Percentiles rank a stretch among this genome's conserved stretches.
phyloP scores from a whole-genome alignment of 2,329 filamentous ascomycete genomes.

The Neofusicoccum umdonicola region DNA sequence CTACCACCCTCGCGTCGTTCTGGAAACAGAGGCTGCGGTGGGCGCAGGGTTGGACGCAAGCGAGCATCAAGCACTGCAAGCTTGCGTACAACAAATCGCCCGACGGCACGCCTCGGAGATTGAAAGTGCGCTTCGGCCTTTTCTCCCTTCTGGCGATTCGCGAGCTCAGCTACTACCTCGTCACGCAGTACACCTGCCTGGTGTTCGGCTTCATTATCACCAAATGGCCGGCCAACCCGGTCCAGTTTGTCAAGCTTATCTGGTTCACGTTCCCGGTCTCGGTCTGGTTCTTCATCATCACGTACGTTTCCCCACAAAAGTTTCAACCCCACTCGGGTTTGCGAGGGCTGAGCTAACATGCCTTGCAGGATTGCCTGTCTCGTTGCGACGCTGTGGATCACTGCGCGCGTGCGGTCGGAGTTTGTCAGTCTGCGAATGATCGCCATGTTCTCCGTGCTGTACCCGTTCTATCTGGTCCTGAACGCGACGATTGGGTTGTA shows the following conservation, averaged over 20 bases:
- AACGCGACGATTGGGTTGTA: constrained; percentile 47
- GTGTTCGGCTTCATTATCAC: constrained; percentile 47
- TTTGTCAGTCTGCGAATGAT: constrained; percentile 44
- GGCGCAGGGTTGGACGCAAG: constrained; percentile 52
- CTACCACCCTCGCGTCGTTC: constrained; percentile 44
- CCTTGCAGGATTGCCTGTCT: constrained; percentile 40
- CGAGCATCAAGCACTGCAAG: constrained; percentile 43
- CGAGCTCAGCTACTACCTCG: constrained; percentile 49
- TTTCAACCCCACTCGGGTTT: background rate
- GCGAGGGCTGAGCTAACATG: background rate
- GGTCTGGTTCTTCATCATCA: constrained; percentile 47
- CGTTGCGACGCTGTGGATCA: constrained; percentile 47
- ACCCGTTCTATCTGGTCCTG: constrained; percentile 45
- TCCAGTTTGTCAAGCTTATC: constrained; percentile 40
- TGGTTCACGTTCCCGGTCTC: constrained; percentile 51
- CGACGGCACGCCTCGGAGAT: constrained; percentile 28
- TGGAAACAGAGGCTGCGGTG: constrained; percentile 53
- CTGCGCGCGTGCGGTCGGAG: constrained; percentile 46
- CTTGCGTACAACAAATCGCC: constrained; percentile 41
- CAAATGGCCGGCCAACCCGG: constrained; percentile 41
- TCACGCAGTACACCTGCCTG: constrained; percentile 49
- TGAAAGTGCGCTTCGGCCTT: constrained; percentile 42
- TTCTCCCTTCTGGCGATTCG: constrained; percentile 47
- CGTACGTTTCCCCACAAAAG: constrained; percentile 31
- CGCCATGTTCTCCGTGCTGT: constrained; percentile 42